Percentiles rank a stretch among this genome's conserved stretches.
Conservation (phyloP, 2,329 filamentous ascomycete species). For the Hysterium pulicare region DNA sequence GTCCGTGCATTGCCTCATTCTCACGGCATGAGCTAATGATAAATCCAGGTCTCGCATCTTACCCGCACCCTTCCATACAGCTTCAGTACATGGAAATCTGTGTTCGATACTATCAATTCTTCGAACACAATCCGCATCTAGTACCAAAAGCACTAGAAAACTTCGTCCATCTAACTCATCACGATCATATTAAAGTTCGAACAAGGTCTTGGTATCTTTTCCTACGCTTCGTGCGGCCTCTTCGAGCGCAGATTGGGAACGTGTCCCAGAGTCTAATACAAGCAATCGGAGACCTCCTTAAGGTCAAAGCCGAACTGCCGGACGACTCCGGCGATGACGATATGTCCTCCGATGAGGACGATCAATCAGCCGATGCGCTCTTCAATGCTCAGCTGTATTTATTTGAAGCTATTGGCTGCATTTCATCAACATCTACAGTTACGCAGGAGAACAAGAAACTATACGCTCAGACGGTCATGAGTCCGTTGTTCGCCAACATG, state of each 20-base stretch:
- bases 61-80: conserved; percentile 85
- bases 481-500: conserved; percentile 86
- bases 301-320: conserved; percentile 85
- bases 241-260: conserved; percentile 79
- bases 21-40: conserved; percentile 2
- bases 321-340: conserved; percentile 78
- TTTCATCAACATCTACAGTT: conserved; percentile 76
- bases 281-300: conserved; percentile 81
- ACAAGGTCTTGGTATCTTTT: conserved; percentile 97
- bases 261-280: conserved; percentile 89
- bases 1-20: conserved; percentile 48
- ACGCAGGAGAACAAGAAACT: conserved; percentile 80
- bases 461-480: conserved; percentile 83
- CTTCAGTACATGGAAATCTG: conserved; percentile 99
- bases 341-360: conserved; percentile 90
- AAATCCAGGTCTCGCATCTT: conserved; percentile 69
- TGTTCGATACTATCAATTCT: conserved; percentile 88
- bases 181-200: conserved; percentile 80
- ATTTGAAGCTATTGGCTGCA: conserved; percentile 90
- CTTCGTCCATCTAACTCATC: conserved; percentile 87
- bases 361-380: conserved; percentile 82
- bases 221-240: conserved; percentile 83
- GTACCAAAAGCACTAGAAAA: conserved; percentile 86
- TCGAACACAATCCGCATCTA: conserved; percentile 76
- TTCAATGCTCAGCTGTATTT: conserved; percentile 91